A percentile compares a stretch with the other conserved stretches of the same genome.
phyloP scores from a whole-genome alignment of 2,329 filamentous ascomycete species.

The Paecilomyces sp. region DNA sequence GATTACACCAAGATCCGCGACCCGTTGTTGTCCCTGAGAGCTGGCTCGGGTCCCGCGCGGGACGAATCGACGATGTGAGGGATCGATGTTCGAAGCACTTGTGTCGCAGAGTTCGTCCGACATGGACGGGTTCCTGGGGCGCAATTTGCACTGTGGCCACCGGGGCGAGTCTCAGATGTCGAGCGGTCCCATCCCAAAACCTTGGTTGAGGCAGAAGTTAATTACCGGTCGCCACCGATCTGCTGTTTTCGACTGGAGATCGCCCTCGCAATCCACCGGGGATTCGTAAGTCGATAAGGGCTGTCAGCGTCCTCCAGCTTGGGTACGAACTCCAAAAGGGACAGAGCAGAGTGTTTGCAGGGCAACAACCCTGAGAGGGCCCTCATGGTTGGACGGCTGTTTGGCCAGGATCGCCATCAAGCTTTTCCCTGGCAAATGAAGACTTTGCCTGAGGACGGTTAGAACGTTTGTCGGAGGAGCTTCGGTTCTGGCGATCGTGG shows the following conservation, averaged over 20 bases:
- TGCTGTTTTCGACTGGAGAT: background rate
- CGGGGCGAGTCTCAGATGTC: background rate
- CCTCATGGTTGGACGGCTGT: too few relatives aligned
- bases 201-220: background rate
- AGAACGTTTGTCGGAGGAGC: too few relatives aligned
- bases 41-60: background rate
- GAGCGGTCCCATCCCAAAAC: background rate
- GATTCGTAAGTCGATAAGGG: background rate
- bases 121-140: background rate
- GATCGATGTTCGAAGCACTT: background rate
- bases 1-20: background rate
- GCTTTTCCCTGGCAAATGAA: too few relatives aligned
- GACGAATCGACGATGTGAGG: background rate
- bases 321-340: background rate
- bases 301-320: background rate
- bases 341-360: too few relatives aligned
- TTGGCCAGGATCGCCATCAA: too few relatives aligned
- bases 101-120: background rate
- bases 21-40: background rate
- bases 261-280: background rate
- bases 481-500: too few relatives aligned
- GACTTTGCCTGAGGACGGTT: too few relatives aligned
- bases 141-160: background rate
- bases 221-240: background rate
- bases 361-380: too few relatives aligned